phyloP scores from a whole-genome alignment of 106 monocot genomes.

The Platanthera guangdongensis region DNA sequence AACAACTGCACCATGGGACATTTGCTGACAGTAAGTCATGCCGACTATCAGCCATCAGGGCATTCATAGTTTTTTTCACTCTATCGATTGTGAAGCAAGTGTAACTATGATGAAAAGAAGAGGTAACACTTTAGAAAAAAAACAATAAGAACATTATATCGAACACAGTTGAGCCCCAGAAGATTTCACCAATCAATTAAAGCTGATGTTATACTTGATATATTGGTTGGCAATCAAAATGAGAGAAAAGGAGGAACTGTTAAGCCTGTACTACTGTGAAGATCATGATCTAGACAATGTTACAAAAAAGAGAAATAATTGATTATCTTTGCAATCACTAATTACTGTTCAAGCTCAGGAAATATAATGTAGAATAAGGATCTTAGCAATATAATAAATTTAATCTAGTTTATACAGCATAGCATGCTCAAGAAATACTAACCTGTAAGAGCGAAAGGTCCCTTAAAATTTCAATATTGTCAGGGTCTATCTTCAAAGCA shows the following conservation, averaged over 20 bases:
- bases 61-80: no score
- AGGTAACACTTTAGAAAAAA: no score
- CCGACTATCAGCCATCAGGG: no score
- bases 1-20: no score
- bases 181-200: background rate
- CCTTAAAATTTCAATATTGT: slow-evolving; percentile 94
- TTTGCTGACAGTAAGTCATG: no score
- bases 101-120: no score
- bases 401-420: background rate
- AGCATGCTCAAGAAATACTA: background rate
- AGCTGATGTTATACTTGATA: background rate
- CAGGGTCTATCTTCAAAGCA: slow-evolving; percentile 93
- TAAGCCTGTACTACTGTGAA: background rate
- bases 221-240: background rate
- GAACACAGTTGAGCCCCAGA: background rate
- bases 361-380: background rate
- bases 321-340: background rate
- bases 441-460: slow-evolving; percentile 96
- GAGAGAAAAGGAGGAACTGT: background rate
- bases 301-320: background rate
- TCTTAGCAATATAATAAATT: background rate
- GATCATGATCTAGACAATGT: background rate
- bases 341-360: background rate
- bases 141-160: background rate
- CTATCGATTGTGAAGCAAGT: no score